Percentiles rank a stretch among this genome's conserved stretches.
Evolutionary conservation across 208 protist species (phyloP).

Genomic region (Trichomonas tenax): DNA sequence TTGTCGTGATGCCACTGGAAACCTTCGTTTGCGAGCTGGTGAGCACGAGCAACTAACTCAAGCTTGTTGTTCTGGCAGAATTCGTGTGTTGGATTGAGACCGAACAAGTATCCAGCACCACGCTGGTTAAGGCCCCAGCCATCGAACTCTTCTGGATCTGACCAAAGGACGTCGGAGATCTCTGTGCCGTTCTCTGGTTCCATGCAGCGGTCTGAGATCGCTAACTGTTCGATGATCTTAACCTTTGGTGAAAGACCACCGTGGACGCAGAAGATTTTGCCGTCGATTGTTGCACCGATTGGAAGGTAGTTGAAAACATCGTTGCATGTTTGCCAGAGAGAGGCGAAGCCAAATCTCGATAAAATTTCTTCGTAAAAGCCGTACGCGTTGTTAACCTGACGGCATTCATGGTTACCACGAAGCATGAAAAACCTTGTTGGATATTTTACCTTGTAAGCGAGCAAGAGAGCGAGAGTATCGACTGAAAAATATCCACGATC

Average conservation of each 20-base stretch:
- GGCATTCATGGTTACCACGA: slow-evolving; percentile 41
- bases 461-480: slow-evolving; percentile 29
- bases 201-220: neutral
- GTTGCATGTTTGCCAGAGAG: slow-evolving; percentile 30
- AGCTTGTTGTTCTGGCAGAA: slow-evolving; percentile 61
- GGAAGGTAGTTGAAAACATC: slow-evolving; percentile 69
- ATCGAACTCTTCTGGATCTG: slow-evolving; percentile 38
- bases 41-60: slow-evolving; percentile 40
- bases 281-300: slow-evolving; percentile 61
- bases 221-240: slow-evolving; percentile 29
- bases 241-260: slow-evolving; percentile 60
- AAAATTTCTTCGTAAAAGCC: slow-evolving; percentile 35
- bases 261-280: slow-evolving; percentile 71
- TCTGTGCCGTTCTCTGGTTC: neutral
- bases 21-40: slow-evolving; percentile 42
- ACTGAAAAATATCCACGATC: slow-evolving; percentile 36
- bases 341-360: slow-evolving; percentile 23
- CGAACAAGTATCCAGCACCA: slow-evolving; percentile 97
- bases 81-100: slow-evolving; percentile 71
- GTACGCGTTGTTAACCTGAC: slow-evolving; percentile 28
- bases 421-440: slow-evolving; percentile 36
- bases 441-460: slow-evolving; percentile 31
- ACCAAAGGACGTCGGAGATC: neutral
- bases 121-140: slow-evolving; percentile 86
- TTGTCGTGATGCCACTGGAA: slow-evolving; percentile 34